Percentiles rank a stretch among this genome's conserved stretches.
Conservation (phyloP, 768 basidiomycete genomes). For the Tephrocybe rancida region DNA sequence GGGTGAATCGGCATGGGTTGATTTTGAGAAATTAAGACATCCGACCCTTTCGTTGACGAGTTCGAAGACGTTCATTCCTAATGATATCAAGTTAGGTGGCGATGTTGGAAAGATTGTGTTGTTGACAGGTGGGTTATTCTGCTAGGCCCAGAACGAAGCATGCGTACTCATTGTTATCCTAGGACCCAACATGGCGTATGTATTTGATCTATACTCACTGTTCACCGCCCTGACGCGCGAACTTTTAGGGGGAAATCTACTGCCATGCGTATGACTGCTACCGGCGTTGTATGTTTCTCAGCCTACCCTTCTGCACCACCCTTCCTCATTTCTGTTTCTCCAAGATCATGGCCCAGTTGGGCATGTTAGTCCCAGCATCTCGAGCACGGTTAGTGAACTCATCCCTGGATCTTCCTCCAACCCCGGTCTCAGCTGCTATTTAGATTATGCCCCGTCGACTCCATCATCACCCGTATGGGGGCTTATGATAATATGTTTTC, state of each 20-base stretch:
- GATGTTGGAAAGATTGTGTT: conserved; percentile 76
- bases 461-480: conserved; percentile 96
- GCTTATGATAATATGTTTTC: conserved; percentile 98
- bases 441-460: conserved; percentile 87
- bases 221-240: conserved; percentile 3
- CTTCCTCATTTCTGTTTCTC: background rate
- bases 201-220: conserved; percentile 6
- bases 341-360: conserved; percentile 91
- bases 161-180: conserved; percentile 1
- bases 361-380: conserved; percentile 91
- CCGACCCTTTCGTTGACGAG: conserved; percentile 74
- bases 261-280: conserved; percentile 94
- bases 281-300: conserved; percentile 68
- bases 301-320: background rate
- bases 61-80: conserved; percentile 85
- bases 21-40: conserved; percentile 90
- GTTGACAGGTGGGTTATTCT: conserved; percentile 70
- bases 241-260: conserved; percentile 73
- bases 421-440: background rate
- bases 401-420: background rate
- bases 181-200: conserved; percentile 91
- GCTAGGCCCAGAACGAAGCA: background rate
- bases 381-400: conserved; percentile 61
- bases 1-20: conserved; percentile 74
- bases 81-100: conserved; percentile 86